phyloP scores from a whole-genome alignment of 2,329 filamentous ascomycete species.

The Cladosporium sp. region DNA sequence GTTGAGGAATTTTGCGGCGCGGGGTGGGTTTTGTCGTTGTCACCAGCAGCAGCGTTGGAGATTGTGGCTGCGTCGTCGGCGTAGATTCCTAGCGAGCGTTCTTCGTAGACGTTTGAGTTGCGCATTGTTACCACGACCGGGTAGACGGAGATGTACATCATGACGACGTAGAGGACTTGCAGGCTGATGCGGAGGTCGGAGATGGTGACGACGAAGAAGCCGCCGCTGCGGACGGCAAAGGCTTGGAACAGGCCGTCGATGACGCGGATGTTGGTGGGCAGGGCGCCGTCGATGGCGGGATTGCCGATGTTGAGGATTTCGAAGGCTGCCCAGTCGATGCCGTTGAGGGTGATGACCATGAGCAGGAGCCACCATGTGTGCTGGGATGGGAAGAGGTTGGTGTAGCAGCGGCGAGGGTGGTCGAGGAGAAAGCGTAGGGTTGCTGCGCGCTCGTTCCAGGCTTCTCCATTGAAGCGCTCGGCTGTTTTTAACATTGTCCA shows the following conservation, averaged over 20 bases:
- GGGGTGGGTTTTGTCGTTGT: slow-evolving; percentile 28
- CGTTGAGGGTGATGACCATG: slow-evolving; percentile 49
- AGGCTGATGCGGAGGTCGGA: slow-evolving; percentile 49
- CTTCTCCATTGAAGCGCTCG: slow-evolving; percentile 31
- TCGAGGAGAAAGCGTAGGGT: slow-evolving; percentile 56
- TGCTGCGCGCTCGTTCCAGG: slow-evolving; percentile 36
- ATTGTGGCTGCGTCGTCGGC: slow-evolving; percentile 25
- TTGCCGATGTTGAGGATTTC: slow-evolving; percentile 55
- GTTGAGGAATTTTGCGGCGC: slow-evolving; percentile 12
- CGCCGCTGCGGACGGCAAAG: slow-evolving; percentile 44
- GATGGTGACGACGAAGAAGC: slow-evolving; percentile 46
- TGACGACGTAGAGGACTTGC: slow-evolving; percentile 55
- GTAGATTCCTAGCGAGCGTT: slow-evolving; percentile 57
- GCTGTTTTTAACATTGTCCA: slow-evolving; percentile 50
- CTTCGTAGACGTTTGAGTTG: slow-evolving; percentile 58
- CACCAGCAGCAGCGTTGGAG: no score
- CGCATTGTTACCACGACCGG: slow-evolving; percentile 59
- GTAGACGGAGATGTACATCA: slow-evolving; percentile 63
- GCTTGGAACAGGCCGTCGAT: slow-evolving; percentile 58
- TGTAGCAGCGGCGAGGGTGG: slow-evolving; percentile 60
- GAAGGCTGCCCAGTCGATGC: slow-evolving; percentile 48
- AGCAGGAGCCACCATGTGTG: slow-evolving; percentile 55
- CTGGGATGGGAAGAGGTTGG: slow-evolving; percentile 55
- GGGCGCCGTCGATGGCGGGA: slow-evolving; percentile 38
- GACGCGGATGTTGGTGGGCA: slow-evolving; percentile 45